Conservation (phyloP, 306 rosid genomes). For the Hippophae rhamnoides region DNA sequence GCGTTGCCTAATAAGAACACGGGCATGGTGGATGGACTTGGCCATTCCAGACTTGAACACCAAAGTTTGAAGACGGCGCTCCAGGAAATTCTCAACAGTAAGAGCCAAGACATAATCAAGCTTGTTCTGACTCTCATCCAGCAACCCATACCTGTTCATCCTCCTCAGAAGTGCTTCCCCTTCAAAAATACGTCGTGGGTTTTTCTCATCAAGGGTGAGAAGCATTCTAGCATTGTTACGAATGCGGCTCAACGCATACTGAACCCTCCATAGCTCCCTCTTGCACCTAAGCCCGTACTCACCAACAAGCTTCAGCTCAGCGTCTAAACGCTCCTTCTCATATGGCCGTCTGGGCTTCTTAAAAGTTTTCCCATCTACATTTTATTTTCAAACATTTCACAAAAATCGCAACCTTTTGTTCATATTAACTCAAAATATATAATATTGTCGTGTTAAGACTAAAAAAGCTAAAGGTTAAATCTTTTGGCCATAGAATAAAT, state of each 20-base stretch:
- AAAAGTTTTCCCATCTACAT: constrained; percentile 30
- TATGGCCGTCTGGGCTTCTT: constrained; percentile 33
- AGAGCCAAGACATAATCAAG: constrained; percentile 33
- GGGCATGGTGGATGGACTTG: constrained; percentile 27
- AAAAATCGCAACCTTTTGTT: neutral
- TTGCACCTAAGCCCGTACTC: constrained; percentile 35
- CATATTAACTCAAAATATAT: neutral
- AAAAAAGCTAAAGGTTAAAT: no score
- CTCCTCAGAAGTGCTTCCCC: constrained; percentile 32
- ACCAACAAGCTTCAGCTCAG: constrained; percentile 33
- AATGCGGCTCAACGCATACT: constrained; percentile 35
- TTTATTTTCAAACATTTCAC: neutral
- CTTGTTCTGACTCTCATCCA: constrained; percentile 39
- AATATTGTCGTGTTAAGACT: neutral
- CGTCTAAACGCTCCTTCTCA: constrained; percentile 33
- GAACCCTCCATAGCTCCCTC: constrained; percentile 37
- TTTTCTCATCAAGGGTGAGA: constrained; percentile 33
- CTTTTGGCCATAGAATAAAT: no score
- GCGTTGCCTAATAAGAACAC: constrained; percentile 27
- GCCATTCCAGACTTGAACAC: constrained; percentile 26
- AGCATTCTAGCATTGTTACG: constrained; percentile 32
- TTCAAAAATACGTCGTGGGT: constrained; percentile 31
- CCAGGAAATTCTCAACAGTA: constrained; percentile 33
- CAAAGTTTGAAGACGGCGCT: constrained; percentile 32
- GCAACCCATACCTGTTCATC: constrained; percentile 30